Evolutionary conservation across 371 early-diverging fungal genomes (phyloP).

Genomic region (Mucor racemosus): DNA sequence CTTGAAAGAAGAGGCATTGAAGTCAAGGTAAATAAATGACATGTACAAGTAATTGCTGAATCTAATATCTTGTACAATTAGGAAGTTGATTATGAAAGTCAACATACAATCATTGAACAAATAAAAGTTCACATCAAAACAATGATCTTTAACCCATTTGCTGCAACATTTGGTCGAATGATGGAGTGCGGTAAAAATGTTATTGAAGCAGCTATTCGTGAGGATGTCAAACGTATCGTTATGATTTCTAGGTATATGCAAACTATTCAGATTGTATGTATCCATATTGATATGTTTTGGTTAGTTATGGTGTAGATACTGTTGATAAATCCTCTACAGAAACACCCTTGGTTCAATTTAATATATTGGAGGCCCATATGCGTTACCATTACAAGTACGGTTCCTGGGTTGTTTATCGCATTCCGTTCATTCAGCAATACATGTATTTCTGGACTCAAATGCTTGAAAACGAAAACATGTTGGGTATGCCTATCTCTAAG

Average conservation of each 20-base stretch:
- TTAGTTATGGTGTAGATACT: constrained; percentile 1
- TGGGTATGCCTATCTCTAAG: constrained; percentile 23
- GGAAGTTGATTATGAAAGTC: constrained; percentile 21
- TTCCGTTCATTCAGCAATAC: constrained; percentile 31
- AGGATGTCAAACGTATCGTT: constrained; percentile 13
- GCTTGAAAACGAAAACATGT: constrained; percentile 22
- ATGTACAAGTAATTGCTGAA: neutral
- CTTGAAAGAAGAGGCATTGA: constrained; percentile 23
- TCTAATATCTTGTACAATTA: neutral
- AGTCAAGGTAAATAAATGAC: constrained; percentile 9
- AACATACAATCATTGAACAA: constrained; percentile 8
- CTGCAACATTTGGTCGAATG: neutral
- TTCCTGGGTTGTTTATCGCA: constrained; percentile 15
- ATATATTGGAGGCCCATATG: constrained; percentile 10
- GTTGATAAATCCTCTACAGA: neutral
- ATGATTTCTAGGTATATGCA: constrained; percentile 22
- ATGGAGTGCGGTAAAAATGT: constrained; percentile 7
- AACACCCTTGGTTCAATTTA: constrained; percentile 1
- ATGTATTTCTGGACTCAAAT: constrained; percentile 30
- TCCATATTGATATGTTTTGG: neutral
- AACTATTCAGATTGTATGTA: too few relatives aligned
- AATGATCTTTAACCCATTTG: constrained; percentile 15
- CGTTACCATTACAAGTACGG: constrained; percentile 7
- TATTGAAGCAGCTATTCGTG: constrained; percentile 11
- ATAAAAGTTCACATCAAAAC: constrained; percentile 15